Conservation (phyloP, 192 early-diverging fungal genomes). For the Rhizoclosmatium globosum region DNA sequence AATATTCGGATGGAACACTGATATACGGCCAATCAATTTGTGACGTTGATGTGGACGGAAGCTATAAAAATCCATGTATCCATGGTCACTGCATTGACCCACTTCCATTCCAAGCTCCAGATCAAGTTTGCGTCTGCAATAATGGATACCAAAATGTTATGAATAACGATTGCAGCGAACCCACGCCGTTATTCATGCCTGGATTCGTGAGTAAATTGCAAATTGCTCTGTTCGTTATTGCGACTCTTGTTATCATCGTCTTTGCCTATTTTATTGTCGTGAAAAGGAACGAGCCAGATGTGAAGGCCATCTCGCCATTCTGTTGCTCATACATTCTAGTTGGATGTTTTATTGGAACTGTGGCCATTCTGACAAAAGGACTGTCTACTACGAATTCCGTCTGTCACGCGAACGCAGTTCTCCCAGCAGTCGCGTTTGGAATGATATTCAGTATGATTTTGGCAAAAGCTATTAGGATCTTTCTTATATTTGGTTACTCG, state of each 20-base stretch:
- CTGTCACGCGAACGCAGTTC: not conserved
- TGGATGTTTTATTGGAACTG: not conserved
- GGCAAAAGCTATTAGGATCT: conserved; percentile 8
- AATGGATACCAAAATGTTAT: not conserved
- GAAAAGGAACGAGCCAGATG: not conserved
- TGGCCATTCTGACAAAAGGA: not conserved
- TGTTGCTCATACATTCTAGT: not conserved
- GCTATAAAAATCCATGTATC: not conserved
- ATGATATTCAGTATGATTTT: conserved; percentile 18
- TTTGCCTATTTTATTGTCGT: not conserved
- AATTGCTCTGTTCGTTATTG: not conserved
- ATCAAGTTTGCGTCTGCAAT: not conserved
- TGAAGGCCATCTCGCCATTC: not conserved
- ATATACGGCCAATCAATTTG: conserved; percentile 9
- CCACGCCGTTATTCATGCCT: not conserved
- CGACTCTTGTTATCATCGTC: not conserved
- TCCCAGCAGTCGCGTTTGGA: not conserved
- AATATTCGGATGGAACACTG: not conserved
- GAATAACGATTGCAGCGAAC: not conserved
- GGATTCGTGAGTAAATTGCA: not conserved
- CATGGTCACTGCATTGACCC: conserved; percentile 1
- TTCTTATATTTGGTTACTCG: conserved; percentile 17
- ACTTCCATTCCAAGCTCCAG: not conserved
- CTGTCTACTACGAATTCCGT: not conserved
- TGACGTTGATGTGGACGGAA: not conserved